Conservation (phyloP, 1,284 basidiomycete genomes). For the Sanguinoderma infundibulare region DNA sequence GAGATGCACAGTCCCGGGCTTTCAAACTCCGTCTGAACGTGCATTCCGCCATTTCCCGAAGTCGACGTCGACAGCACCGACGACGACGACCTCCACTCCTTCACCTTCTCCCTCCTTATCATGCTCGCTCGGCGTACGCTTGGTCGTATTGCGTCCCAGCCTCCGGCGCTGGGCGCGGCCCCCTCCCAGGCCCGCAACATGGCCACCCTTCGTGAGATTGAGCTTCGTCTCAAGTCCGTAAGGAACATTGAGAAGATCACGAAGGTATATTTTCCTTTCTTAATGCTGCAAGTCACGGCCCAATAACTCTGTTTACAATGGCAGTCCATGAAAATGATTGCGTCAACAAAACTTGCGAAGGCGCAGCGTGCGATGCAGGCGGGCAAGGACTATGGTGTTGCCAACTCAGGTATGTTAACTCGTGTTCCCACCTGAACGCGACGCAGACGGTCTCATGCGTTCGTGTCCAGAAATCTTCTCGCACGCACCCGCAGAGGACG, state of each 20-base stretch:
- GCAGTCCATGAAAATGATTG: constrained; percentile 99
- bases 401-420: constrained; percentile 82
- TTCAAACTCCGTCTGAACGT: constrained; percentile 26
- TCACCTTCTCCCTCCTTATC: constrained; percentile 21
- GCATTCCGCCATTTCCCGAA: constrained; percentile 27
- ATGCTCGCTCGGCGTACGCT: constrained; percentile 73
- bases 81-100: constrained; percentile 27
- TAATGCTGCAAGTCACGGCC: not conserved
- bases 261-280: constrained; percentile 63
- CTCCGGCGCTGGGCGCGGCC: constrained; percentile 61
- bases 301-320: not conserved
- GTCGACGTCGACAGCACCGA: constrained; percentile 24
- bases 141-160: constrained; percentile 62
- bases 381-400: constrained; percentile 93
- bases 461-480: constrained; percentile 77
- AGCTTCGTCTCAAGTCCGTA: constrained; percentile 96
- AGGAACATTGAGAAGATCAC: constrained; percentile 99
- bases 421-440: not conserved
- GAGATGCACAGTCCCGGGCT: constrained; percentile 5
- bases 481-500: constrained; percentile 67
- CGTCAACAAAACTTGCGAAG: constrained; percentile 95
- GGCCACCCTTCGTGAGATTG: constrained; percentile 98
- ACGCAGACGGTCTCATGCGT: constrained; percentile 2
- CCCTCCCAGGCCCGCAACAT: constrained; percentile 81
- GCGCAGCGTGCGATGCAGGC: constrained; percentile 94